A percentile compares a stretch with the other conserved stretches of the same genome.
Conservation (phyloP, 306 rosid genomes). For the Potentilla sterilis region DNA sequence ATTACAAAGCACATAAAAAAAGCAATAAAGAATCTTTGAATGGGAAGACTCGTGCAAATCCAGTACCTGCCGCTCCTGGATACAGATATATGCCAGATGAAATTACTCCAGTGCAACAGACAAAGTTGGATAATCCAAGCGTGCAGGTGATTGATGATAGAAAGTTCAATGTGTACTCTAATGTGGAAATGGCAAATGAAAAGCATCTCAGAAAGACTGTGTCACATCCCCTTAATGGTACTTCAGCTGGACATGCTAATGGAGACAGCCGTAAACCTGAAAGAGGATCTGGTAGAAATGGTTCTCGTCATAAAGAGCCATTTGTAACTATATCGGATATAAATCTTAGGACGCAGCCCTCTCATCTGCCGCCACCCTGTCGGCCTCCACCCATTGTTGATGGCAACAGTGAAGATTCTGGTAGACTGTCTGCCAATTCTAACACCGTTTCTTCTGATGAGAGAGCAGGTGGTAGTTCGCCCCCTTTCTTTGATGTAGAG, state of each 20-base stretch:
- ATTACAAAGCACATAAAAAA: slow-evolving; percentile 45
- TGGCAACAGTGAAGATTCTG: slow-evolving; percentile 36
- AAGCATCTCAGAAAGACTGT: slow-evolving; percentile 36
- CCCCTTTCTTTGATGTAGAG: slow-evolving; percentile 79
- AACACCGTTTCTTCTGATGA: slow-evolving; percentile 45
- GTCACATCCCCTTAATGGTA: slow-evolving; percentile 34
- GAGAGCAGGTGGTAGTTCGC: slow-evolving; percentile 48
- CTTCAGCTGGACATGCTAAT: slow-evolving; percentile 36
- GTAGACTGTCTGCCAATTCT: slow-evolving; percentile 37
- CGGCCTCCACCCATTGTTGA: slow-evolving; percentile 75
- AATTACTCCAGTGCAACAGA: slow-evolving; percentile 31
- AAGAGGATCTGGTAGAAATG: slow-evolving; percentile 34
- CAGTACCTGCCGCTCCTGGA: slow-evolving; percentile 48
- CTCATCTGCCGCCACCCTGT: slow-evolving; percentile 84
- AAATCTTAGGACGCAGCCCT: slow-evolving; percentile 77
- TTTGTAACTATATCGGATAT: slow-evolving; percentile 71
- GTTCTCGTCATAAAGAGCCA: slow-evolving; percentile 38
- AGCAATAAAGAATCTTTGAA: slow-evolving; percentile 33
- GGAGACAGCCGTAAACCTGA: slow-evolving; percentile 39
- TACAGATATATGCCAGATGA: slow-evolving; percentile 52
- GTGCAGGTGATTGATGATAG: slow-evolving; percentile 52
- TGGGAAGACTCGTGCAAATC: slow-evolving; percentile 41
- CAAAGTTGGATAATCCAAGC: slow-evolving; percentile 36
- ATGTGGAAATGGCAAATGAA: slow-evolving; percentile 42
- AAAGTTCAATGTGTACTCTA: slow-evolving; percentile 48